phyloP scores from a whole-genome alignment of 805 yeast genomes.

The Candida awuae region DNA sequence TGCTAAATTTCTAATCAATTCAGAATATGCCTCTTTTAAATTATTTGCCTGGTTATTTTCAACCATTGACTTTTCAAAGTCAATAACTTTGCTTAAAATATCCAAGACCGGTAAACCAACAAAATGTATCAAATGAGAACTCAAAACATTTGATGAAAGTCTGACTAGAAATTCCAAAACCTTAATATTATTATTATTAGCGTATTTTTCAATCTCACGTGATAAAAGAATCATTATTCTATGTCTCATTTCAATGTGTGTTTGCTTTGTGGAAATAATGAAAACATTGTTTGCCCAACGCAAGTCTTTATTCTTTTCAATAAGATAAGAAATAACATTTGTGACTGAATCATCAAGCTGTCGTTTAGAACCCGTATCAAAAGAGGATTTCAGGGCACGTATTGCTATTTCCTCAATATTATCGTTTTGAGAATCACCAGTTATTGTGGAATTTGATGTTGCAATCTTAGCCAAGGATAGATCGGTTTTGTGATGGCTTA shows the following conservation, averaged over 20 bases:
- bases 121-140: conserved; percentile 65
- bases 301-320: conserved; percentile 20
- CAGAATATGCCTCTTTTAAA: conserved; percentile 34
- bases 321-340: conserved; percentile 41
- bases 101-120: conserved; percentile 85
- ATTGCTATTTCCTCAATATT: conserved; percentile 16
- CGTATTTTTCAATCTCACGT: conserved; percentile 44
- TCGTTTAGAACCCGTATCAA: conserved; percentile 52
- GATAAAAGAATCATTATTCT: conserved; percentile 16
- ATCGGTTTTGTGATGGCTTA: conserved; percentile 18
- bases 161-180: conserved; percentile 19
- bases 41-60: conserved; percentile 27
- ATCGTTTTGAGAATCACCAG: neutral
- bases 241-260: conserved; percentile 38
- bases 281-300: conserved; percentile 52
- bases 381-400: conserved; percentile 47
- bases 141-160: conserved; percentile 42
- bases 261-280: conserved; percentile 62
- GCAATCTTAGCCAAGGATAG: conserved; percentile 15
- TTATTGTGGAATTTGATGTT: neutral
- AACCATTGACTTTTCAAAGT: conserved; percentile 34
- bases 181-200: conserved; percentile 7
- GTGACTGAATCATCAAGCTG: conserved; percentile 53
- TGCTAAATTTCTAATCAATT: conserved; percentile 61
- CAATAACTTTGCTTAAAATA: conserved; percentile 51